Base-by-base conservation (phyloP, 345 rosid species). In the Nephelium lappaceum region DNA sequence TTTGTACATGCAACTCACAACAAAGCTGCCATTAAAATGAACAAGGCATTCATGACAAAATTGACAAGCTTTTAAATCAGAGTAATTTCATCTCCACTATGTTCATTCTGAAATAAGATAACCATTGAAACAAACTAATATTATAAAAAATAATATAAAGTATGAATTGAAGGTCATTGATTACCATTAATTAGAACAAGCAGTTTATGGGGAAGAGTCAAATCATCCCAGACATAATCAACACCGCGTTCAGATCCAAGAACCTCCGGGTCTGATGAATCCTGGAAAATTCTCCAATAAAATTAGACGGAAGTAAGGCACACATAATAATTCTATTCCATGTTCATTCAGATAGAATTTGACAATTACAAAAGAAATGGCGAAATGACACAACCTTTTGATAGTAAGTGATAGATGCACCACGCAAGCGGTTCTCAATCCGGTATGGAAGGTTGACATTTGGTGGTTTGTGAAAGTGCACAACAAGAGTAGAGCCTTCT, bases 201-300 rank as follows among this genome's bases (percentile, higher is more conserved):
- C 79, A 95, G 86, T 84, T 88, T 95, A 84, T 81, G 98, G 16
- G 99, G 97, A 87, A 89, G 97, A 67, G 92, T 91, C 83, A 84
- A 76, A 93, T 93, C 96, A 86, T 93, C 98, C 98, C 99, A 95
- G 76, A 87, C 97, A 85, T 93, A 95, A 82, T 87, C 89, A 81
- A 81, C 84, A 81, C 85, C 80, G 83, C 82, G 73, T 74, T 84
- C 91, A 80, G 98, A 88, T 82, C 86, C 92, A 81, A 95, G 98
- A 83, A 92, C 84, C 87, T 93, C 99, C 39, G 69, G 78, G 87
- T 89, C 93, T 70, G 91, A 85, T 73, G 98, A 90, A 85, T 90
- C 94, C 99, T 95, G 89, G 65, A 85, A 68, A 77, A 65, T 80
- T 80, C 39, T 78, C 71, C 71, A 67, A 69, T 69, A 67, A 71